Base-by-base conservation (phyloP, 352 stramenopile genomes). In the Thalassiosira exigua region DNA sequence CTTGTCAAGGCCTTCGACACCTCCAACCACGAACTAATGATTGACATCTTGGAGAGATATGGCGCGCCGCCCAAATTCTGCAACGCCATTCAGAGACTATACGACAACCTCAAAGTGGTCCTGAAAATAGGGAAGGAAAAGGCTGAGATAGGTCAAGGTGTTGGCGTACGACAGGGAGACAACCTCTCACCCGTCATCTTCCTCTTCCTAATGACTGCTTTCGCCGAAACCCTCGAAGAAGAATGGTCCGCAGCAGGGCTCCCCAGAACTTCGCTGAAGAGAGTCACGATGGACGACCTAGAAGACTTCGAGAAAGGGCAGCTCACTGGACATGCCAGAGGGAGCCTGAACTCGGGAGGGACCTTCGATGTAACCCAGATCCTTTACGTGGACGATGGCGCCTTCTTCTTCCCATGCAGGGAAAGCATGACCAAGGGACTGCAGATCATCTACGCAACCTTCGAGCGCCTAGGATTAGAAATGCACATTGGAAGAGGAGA, bases 1-100 rank as follows among this genome's bases (percentile, higher is more conserved):
- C 65, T 85, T 17, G 76, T 85, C 0, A 85, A 85, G 69, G 71
- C 72, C 3, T 82, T 66, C 48, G 78, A 85, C 48, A 85, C 78
- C 22, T 39, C 62, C 14, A 68, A 79, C 21, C 72, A 82, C 42
- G 39, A 44, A 22, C 48, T 84, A 0, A 17, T 84, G 12, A 22
- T 64, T 17, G 26, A 73, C 2, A 69, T 82, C 12, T 39, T 75
- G 12, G 17, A 72, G 44, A 69, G 52, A 24, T 71, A 62, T 32
- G 67, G 67, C 9, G 50, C 41, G 0, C 67, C 67, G n/a, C 53
- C 65, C 22, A 73, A 83, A 64, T 58, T 83, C 1, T 27, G 19
- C 4, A 29, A 4, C n/a, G 59, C 21, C 7, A 75, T 83, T 19
- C 17, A 77, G 50, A 12, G 44, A 0, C 14, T 78, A 3, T 83